These are phyloP conservation scores for Eucalyptus polybractea DNA, from an alignment of 345 rosid genomes.

Conservation along the genomic window DNA sequence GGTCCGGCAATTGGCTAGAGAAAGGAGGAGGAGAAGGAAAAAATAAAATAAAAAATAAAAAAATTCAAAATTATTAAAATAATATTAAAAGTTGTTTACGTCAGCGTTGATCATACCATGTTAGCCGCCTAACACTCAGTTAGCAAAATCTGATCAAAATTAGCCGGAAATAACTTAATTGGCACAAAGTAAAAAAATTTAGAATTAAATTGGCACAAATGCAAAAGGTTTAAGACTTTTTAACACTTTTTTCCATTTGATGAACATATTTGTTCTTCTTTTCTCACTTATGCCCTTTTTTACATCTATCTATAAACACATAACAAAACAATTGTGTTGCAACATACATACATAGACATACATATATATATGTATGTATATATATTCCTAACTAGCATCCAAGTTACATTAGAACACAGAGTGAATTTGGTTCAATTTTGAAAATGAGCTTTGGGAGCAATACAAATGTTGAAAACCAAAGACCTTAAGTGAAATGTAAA, in stretches of 20 bases:
- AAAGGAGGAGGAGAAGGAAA: no score
- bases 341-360: fast-evolving
- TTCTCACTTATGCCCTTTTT: background rate
- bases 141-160: fast-evolving
- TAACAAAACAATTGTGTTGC: no score
- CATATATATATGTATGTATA: fast-evolving
- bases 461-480: no score
- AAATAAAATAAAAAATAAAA: fast-evolving
- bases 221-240: fast-evolving
- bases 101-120: fast-evolving
- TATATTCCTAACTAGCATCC: background rate
- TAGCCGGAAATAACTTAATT: fast-evolving
- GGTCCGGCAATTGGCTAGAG: fast-evolving
- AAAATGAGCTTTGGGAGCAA: no score
- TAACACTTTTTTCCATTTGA: no score
- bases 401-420: no score
- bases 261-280: background rate
- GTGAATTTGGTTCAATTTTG: no score
- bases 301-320: no score
- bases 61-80: no score
- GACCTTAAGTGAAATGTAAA: no score
- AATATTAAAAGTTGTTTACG: fast-evolving
- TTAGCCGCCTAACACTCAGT: fast-evolving
- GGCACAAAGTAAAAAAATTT: fast-evolving
- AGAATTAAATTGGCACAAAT: fast-evolving